phyloP scores from a whole-genome alignment of 2,329 filamentous ascomycete species.

The Tolypocladium inflatum region DNA sequence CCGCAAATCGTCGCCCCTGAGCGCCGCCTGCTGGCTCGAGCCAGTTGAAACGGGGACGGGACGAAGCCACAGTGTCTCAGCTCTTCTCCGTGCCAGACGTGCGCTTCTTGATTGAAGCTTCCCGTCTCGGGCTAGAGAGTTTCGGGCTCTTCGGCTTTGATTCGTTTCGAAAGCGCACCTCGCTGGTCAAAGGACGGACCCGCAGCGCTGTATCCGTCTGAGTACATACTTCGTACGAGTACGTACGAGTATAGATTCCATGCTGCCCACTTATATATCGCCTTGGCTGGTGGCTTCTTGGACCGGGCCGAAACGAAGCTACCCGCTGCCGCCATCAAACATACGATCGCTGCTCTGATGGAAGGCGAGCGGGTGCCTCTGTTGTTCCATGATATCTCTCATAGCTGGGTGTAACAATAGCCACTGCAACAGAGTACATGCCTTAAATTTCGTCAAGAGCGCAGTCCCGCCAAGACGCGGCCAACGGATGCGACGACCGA shows the following conservation, averaged over 20 bases:
- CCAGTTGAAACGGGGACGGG: not conserved
- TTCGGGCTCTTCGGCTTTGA: not conserved
- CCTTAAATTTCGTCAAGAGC: not conserved
- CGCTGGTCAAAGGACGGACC: not conserved
- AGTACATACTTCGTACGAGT: not conserved
- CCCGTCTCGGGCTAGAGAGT: not conserved
- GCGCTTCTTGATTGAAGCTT: not conserved
- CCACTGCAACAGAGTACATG: not conserved
- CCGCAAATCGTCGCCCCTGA: not conserved
- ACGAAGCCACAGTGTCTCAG: not conserved
- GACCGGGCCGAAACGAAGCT: not conserved
- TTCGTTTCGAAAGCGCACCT: not conserved
- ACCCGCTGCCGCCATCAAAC: not conserved
- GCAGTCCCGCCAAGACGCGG: not conserved
- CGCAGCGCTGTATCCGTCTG: no score
- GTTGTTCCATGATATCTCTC: not conserved
- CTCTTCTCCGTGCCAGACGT: not conserved
- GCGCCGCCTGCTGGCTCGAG: not conserved
- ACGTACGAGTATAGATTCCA: not conserved
- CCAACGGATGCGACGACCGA: not conserved
- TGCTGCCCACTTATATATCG: not conserved
- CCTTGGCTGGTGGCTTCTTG: not conserved
- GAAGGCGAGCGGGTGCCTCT: not conserved
- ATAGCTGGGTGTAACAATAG: no score
- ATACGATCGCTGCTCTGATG: not conserved